These are phyloP conservation scores for barrel medic (Medicago truncatula) DNA, from an alignment of 306 rosid genomes.

Conservation along the genomic window MtrunA17r5.0-ANR NC_053044.1:3834501-3835000, in stretches of 20 bases:
- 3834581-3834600: too few relatives aligned
- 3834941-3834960: slow-evolving; percentile 30
- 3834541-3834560: too few relatives aligned
- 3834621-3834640: too few relatives aligned
- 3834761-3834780: neutral
- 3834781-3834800: slow-evolving; percentile 36
- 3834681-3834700: too few relatives aligned
- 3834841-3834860: slow-evolving; percentile 5
- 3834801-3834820: slow-evolving; percentile 44
- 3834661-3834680: too few relatives aligned
- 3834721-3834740: neutral
- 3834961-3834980: slow-evolving; percentile 36
- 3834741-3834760: too few relatives aligned
- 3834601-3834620: too few relatives aligned
- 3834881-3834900: slow-evolving; percentile 42
- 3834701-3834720: too few relatives aligned
- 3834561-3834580: too few relatives aligned
- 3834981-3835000: slow-evolving; percentile 44
- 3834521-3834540: neutral
- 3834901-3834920: slow-evolving; percentile 43
- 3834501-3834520: neutral
- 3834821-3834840: neutral
- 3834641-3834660: too few relatives aligned
- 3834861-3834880: slow-evolving; percentile 38
- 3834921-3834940: slow-evolving; percentile 8